Evolutionary conservation across 179 eudicot species (phyloP), one percentile per base, ranked within the genome.

Genomic region (Gypsophila paniculata): DNA sequence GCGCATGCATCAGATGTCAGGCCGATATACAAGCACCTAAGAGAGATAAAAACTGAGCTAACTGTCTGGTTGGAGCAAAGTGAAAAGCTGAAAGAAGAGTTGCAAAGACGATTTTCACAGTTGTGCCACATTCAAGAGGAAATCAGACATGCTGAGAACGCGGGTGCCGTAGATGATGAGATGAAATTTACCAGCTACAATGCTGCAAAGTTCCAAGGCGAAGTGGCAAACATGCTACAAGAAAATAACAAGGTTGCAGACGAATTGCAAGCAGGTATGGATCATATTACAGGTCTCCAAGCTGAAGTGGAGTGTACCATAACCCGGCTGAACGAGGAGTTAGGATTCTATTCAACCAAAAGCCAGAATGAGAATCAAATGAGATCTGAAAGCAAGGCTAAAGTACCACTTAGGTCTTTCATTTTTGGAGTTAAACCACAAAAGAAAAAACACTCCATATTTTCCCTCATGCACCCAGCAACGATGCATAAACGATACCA

Each of bases 131-230:
- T 93, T 48, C 88, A 91, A 77, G 89, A 83, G 25, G 86, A 86
- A 46, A 87, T 93, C 74, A 77, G 80, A 64, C 65, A 54, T 18
- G 91, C 95, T 32, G 25, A 89, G 44, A 86, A 80, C 29, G 90
- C 74, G 2, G 85, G 91, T 18, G 87, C 83, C 0, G 90, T 81
- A 73, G 88, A 86, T 69, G 95, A 87, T 13, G 87, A 87, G 22
- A 89, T 89, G 84, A 81, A 63, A 58, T 89, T 93, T 77, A 87
- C 90, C 7, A 91, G 91, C 49, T 85, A 85, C 51, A 86, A 86
- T 72, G 96, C 96, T 38, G 96, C 96, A 54, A 89, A 89, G 78
- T 87, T 90, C 68, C 92, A 89, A 75, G 96, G 98, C 22, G 96
- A 93, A 82, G 82, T 89, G 71, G 63, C 87, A 64, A 89, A 89